These are phyloP conservation scores for Colletotrichum acutatum DNA, from an alignment of 2,329 filamentous ascomycete species.

Conservation along the genomic window DNA sequence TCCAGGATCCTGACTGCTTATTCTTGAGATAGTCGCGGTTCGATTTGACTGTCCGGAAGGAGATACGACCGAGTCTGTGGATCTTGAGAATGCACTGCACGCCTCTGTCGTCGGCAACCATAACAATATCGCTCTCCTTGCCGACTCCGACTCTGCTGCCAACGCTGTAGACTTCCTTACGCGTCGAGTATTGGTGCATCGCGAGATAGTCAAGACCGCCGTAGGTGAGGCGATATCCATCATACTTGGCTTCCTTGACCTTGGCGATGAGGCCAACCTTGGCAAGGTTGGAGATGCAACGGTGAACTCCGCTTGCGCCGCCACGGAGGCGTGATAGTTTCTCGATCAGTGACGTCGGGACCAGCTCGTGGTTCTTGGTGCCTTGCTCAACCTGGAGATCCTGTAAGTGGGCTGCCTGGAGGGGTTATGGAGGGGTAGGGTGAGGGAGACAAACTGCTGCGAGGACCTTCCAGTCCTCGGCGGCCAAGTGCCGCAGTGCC, in stretches of 20 bases:
- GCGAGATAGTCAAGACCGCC: constrained; percentile 98
- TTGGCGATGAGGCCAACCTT: constrained; percentile 92
- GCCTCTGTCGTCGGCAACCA: constrained; percentile 85
- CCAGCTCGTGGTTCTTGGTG: constrained; percentile 96
- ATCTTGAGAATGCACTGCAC: constrained; percentile 91
- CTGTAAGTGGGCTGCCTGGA: constrained; percentile 48
- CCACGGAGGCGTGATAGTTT: constrained; percentile 85
- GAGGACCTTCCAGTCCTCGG: constrained; percentile 95
- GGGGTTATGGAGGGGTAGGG: constrained; percentile 39
- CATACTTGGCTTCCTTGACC: constrained; percentile 96
- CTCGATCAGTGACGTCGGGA: constrained; percentile 89
- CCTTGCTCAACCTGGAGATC: constrained; percentile 83
- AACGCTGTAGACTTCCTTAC: constrained; percentile 86
- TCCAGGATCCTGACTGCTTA: constrained; percentile 85
- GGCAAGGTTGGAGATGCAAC: constrained; percentile 88
- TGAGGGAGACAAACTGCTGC: constrained; percentile 76
- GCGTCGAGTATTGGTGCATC: constrained; percentile 86
- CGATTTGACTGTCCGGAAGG: constrained; percentile 94
- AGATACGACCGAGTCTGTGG: constrained; percentile 93
- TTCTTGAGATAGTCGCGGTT: constrained; percentile 96
- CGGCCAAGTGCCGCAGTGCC: constrained; percentile 88
- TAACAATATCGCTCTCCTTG: constrained; percentile 97
- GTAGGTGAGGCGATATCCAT: constrained; percentile 96
- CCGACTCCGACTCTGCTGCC: constrained; percentile 95
- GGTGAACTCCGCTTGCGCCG: constrained; percentile 82